Percentiles rank a stretch among this genome's conserved stretches.
Evolutionary conservation across 2,329 filamentous ascomycete species (phyloP).

Genomic region (Cladobotryum protrusum): DNA sequence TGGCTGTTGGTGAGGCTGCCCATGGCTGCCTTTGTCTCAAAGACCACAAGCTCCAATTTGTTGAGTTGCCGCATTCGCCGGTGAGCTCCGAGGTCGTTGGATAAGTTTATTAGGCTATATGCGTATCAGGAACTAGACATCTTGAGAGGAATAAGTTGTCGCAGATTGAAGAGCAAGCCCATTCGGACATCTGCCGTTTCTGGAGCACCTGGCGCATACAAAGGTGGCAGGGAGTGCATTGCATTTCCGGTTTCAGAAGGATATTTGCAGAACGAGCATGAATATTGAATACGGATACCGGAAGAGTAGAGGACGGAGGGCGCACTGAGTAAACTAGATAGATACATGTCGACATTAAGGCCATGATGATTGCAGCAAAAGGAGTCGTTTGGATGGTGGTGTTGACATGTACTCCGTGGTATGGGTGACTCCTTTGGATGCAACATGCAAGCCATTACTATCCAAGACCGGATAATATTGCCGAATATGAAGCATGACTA

Average conservation of each 20-base stretch:
- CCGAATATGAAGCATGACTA: no score
- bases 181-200: conserved; percentile 38
- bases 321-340: conserved; percentile 22
- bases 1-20: no score
- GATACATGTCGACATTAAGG: conserved; percentile 18
- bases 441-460: no score
- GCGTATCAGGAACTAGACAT: conserved; percentile 26
- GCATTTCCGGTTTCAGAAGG: conserved; percentile 35
- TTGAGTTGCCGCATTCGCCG: no score
- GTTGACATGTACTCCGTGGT: not conserved
- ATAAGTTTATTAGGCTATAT: conserved; percentile 24
- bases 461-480: no score
- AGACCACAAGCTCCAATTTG: no score
- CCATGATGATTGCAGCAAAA: no score
- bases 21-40: no score
- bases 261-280: conserved; percentile 30
- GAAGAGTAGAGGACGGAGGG: conserved; percentile 21
- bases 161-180: conserved; percentile 34
- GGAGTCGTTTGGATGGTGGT: conserved; percentile 3
- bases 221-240: conserved; percentile 30
- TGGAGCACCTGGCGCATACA: conserved; percentile 32
- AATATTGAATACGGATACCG: conserved; percentile 36
- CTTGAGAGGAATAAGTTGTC: conserved; percentile 29
- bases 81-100: conserved; percentile 37
- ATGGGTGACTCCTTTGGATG: no score